These are phyloP conservation scores for Alternaria brassicicola DNA, from an alignment of 2,329 filamentous ascomycete genomes.

Conservation along the genomic window DNA sequence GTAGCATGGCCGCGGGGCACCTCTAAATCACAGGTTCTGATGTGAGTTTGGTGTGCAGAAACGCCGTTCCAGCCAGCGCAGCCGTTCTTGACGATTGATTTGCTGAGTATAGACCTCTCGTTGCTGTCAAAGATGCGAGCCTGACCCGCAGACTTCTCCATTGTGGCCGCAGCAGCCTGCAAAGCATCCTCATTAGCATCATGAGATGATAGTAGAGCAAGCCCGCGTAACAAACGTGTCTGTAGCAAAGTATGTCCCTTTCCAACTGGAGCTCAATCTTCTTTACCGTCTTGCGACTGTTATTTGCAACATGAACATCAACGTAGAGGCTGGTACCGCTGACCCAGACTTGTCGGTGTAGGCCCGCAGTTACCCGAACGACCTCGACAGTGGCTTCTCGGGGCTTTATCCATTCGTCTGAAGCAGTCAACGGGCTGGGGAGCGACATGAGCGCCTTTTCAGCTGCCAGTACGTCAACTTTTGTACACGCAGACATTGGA, in stretches of 20 bases:
- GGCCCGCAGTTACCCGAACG: slow-evolving; percentile 57
- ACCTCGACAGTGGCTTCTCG: slow-evolving; percentile 51
- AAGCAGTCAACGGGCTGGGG: slow-evolving; percentile 58
- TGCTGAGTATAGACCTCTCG: slow-evolving; percentile 56
- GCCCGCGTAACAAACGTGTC: slow-evolving; percentile 49
- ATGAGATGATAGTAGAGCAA: not conserved
- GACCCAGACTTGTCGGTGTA: slow-evolving; percentile 65
- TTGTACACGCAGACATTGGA: not conserved
- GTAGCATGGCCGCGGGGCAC: slow-evolving; percentile 59
- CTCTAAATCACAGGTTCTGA: slow-evolving; percentile 57
- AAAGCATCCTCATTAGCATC: slow-evolving; percentile 27
- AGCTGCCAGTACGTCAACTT: slow-evolving; percentile 41
- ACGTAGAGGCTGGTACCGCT: slow-evolving; percentile 62
- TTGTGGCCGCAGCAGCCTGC: slow-evolving; percentile 56
- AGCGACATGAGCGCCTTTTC: slow-evolving; percentile 62
- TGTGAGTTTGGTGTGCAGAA: slow-evolving; percentile 52
- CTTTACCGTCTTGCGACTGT: slow-evolving; percentile 56
- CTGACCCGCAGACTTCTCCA: slow-evolving; percentile 57
- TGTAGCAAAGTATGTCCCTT: slow-evolving; percentile 58
- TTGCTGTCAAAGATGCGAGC: slow-evolving; percentile 60
- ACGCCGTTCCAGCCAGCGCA: slow-evolving; percentile 56
- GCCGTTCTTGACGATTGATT: slow-evolving; percentile 52
- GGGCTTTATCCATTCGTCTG: slow-evolving; percentile 54
- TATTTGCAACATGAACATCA: slow-evolving; percentile 60
- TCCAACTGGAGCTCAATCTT: slow-evolving; percentile 60